These are phyloP conservation scores for Nannochloropsis oceanica DNA, from an alignment of 108 stramenopile species.

Conservation along the genomic window DNA sequence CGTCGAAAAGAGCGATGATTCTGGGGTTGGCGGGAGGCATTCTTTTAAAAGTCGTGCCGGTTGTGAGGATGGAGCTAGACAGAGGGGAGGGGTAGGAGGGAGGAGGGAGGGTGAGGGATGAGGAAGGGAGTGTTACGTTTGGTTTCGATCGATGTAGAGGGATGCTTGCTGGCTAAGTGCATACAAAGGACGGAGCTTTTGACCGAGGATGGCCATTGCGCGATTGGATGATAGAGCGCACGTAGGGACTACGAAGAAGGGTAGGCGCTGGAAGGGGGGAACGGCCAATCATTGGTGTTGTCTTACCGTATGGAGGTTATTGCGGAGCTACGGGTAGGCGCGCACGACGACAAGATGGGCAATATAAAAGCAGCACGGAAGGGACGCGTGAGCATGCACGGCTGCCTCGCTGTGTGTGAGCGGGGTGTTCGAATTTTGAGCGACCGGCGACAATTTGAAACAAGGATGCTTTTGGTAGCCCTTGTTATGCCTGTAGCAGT, in stretches of 20 bases:
- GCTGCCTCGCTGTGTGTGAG: background rate
- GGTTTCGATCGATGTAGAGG: too few relatives aligned
- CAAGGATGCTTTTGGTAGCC: too few relatives aligned
- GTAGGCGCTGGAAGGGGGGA: too few relatives aligned
- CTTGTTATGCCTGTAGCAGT: too few relatives aligned
- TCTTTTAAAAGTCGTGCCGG: background rate
- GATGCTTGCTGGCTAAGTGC: too few relatives aligned
- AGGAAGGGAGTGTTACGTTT: too few relatives aligned
- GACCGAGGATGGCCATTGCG: too few relatives aligned
- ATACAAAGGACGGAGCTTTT: too few relatives aligned
- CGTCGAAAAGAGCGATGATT: constrained; percentile 86
- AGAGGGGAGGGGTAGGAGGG: background rate
- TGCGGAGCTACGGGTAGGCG: background rate
- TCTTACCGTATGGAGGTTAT: background rate
- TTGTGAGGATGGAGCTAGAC: background rate
- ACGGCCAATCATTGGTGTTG: background rate
- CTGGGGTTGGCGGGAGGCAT: constrained; percentile 16
- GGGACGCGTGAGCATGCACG: background rate
- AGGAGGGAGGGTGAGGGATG: background rate
- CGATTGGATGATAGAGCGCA: too few relatives aligned
- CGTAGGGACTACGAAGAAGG: too few relatives aligned
- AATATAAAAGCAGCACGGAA: background rate
- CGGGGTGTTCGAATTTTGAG: too few relatives aligned
- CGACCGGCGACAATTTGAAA: too few relatives aligned
- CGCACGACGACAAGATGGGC: background rate